phyloP scores from a whole-genome alignment of 75 land plant genomes.

The Picea sitchensis region DNA sequence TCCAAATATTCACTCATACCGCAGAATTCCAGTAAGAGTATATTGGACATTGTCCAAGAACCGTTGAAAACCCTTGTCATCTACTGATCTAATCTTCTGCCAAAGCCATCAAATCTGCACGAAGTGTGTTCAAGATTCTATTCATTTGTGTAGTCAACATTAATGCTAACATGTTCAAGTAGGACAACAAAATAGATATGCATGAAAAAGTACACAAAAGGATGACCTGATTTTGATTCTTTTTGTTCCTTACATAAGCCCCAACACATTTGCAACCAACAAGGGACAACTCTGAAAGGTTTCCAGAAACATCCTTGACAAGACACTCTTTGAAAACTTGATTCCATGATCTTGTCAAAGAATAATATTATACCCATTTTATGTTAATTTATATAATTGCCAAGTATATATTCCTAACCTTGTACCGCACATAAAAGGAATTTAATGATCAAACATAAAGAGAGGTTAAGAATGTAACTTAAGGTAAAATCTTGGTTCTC shows the following conservation, averaged over 20 bases:
- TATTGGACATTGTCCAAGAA: conserved; percentile 93
- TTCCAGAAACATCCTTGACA: conserved; percentile 52
- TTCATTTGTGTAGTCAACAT: neutral
- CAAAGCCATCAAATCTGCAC: conserved; percentile 95
- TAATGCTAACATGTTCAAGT: neutral
- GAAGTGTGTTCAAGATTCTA: neutral
- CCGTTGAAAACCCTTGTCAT: conserved; percentile 74
- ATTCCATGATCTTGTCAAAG: neutral
- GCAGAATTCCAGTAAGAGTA: conserved; percentile 77
- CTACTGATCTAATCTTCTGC: conserved; percentile 71
- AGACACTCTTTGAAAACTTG: conserved; percentile 82
- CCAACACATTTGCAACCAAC: conserved; percentile 89
- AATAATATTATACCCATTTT: neutral
- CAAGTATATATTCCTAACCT: neutral
- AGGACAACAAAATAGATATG: neutral
- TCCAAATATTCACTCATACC: conserved; percentile 99
- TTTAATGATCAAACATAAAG: neutral
- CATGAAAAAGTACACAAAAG: neutral
- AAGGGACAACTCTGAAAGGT: conserved; percentile 63
- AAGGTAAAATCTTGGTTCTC: conserved; percentile 88
- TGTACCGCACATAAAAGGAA: neutral
- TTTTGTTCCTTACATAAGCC: conserved; percentile 93
- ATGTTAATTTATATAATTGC: neutral
- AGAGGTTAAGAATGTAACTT: conserved; percentile 45
- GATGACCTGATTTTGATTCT: conserved; percentile 91